phyloP scores from a whole-genome alignment of 1,139 yeast genomes.

The Suhomyces bribrorum region DNA sequence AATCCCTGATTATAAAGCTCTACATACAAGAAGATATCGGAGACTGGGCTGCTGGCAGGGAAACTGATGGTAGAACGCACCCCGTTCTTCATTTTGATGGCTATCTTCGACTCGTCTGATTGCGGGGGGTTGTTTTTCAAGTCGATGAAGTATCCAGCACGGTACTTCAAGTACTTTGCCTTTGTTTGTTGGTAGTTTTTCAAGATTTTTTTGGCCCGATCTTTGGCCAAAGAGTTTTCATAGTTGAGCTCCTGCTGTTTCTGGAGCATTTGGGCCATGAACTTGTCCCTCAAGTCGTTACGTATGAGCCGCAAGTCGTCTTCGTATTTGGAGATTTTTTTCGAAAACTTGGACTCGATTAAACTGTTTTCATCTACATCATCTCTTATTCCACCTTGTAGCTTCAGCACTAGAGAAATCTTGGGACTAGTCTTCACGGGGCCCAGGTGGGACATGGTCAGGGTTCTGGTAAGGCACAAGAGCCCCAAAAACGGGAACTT shows the following conservation, averaged over 20 bases:
- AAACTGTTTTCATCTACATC: slow-evolving; percentile 28
- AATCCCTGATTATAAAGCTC: slow-evolving; percentile 42
- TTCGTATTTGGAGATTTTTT: slow-evolving; percentile 55
- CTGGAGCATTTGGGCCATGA: slow-evolving; percentile 59
- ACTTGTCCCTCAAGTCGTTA: slow-evolving; percentile 61
- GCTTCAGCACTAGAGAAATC: slow-evolving; percentile 61
- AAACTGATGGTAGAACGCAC: slow-evolving; percentile 50
- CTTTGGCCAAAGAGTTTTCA: slow-evolving; percentile 64
- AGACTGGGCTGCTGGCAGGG: slow-evolving; percentile 45
- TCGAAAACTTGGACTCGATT: slow-evolving; percentile 42
- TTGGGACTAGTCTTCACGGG: slow-evolving; percentile 53
- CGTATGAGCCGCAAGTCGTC: slow-evolving; percentile 61
- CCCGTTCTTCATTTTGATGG: slow-evolving; percentile 58
- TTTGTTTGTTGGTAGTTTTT: slow-evolving; percentile 26
- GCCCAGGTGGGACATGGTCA: slow-evolving; percentile 61
- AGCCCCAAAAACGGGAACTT: slow-evolving; percentile 80
- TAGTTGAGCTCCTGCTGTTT: slow-evolving; percentile 80
- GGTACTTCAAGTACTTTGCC: slow-evolving; percentile 43
- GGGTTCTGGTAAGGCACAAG: slow-evolving; percentile 55
- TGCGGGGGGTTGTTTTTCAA: slow-evolving; percentile 3
- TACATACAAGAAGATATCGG: slow-evolving; percentile 61
- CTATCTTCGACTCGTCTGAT: slow-evolving; percentile 43
- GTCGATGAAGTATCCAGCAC: slow-evolving; percentile 42
- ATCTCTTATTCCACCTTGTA: slow-evolving; percentile 61
- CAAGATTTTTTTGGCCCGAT: slow-evolving; percentile 39